A percentile compares a stretch with the other conserved stretches of the same genome.
phyloP scores from a whole-genome alignment of 1,284 basidiomycete genomes.

The Takashimella koratensis region DNA sequence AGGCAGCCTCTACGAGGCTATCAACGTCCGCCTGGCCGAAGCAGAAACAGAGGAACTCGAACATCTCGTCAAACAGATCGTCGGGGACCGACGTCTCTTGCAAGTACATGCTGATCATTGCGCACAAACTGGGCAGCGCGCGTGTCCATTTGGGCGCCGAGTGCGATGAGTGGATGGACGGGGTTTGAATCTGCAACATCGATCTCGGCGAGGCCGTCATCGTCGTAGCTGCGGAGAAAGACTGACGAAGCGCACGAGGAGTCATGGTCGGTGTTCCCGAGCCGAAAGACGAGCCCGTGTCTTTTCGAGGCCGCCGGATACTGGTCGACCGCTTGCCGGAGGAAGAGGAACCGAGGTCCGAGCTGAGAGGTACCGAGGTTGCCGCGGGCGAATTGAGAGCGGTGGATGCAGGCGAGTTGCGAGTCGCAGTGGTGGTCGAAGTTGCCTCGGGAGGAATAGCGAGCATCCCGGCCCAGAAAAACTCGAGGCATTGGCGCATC shows the following conservation, averaged over 20 bases:
- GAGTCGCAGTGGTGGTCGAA: neutral
- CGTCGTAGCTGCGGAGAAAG: neutral
- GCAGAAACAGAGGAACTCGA: slow-evolving; percentile 35
- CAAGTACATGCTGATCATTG: slow-evolving; percentile 29
- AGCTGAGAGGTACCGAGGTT: neutral
- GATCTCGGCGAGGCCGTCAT: neutral
- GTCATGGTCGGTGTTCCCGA: neutral
- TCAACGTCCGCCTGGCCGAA: slow-evolving; percentile 37
- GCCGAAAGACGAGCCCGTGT: neutral
- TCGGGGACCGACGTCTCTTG: slow-evolving; percentile 29
- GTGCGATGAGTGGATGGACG: neutral
- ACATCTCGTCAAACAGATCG: slow-evolving; percentile 33
- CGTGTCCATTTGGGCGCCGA: slow-evolving; percentile 17
- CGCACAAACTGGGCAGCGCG: slow-evolving; percentile 25
- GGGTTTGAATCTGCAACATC: neutral
- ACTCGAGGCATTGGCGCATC: slow-evolving; percentile 33
- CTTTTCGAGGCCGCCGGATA: neutral
- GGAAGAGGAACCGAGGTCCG: neutral
- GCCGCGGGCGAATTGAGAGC: slow-evolving; percentile 11
- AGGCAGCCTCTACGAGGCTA: slow-evolving; percentile 18
- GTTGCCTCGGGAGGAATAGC: slow-evolving; percentile 4
- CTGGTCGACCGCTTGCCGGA: neutral
- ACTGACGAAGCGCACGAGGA: neutral
- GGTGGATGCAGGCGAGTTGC: slow-evolving; percentile 7
- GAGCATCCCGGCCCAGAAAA: slow-evolving; percentile 34